Evolutionary conservation across 345 rosid genomes (phyloP).

Genomic region (Citrus inodora): DNA sequence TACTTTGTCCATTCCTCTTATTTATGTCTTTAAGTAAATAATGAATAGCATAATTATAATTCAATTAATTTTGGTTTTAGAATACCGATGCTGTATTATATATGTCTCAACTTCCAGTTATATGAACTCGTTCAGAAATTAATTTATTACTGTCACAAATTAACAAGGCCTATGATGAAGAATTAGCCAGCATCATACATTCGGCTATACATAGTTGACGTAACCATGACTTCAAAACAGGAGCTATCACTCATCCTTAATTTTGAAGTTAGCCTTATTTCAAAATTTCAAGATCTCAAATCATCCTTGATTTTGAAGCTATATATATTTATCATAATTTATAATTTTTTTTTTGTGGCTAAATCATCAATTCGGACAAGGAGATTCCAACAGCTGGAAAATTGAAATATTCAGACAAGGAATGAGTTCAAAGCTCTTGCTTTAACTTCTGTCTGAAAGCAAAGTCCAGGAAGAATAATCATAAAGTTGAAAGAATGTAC

Average conservation of each 20-base stretch:
- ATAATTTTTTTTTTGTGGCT: not conserved
- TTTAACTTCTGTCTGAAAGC: not conserved
- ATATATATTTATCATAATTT: not conserved
- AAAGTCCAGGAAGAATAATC: not conserved
- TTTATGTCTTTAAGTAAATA: not conserved
- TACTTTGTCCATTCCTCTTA: not conserved
- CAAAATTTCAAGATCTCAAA: too few relatives aligned
- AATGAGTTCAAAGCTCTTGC: slow-evolving; percentile 7
- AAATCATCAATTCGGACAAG: not conserved
- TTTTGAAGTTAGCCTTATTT: not conserved
- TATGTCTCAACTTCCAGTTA: not conserved
- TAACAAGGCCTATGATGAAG: not conserved
- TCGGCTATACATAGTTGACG: not conserved
- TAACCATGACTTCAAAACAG: slow-evolving; percentile 7
- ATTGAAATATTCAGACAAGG: not conserved
- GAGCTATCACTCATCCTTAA: not conserved
- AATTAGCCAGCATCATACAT: not conserved
- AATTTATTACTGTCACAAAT: too few relatives aligned
- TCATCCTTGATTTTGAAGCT: not conserved
- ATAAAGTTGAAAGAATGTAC: slow-evolving; percentile 7
- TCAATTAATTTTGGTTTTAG: not conserved
- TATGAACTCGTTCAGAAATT: not conserved
- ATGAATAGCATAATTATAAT: not conserved
- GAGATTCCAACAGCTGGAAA: slow-evolving; percentile 15
- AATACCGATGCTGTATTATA: not conserved